Evolutionary conservation across 805 yeast species (phyloP).

Genomic region (Saturnispora besseyi): DNA sequence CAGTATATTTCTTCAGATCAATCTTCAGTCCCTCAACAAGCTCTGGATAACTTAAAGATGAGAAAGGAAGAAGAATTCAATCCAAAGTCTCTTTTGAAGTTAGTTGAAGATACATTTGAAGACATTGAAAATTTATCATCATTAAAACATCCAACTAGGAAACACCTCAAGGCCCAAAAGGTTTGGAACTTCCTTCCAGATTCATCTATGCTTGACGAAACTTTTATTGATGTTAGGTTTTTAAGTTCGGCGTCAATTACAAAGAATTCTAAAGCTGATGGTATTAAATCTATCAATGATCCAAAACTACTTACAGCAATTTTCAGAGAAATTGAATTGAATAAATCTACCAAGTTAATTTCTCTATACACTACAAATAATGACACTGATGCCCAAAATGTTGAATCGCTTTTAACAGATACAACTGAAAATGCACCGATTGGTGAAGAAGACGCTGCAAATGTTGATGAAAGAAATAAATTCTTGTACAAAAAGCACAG

Average conservation of each 20-base stretch:
- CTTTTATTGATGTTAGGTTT: constrained; percentile 56
- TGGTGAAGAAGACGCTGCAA: constrained; percentile 38
- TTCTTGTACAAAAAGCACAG: constrained; percentile 56
- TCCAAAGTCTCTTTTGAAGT: constrained; percentile 53
- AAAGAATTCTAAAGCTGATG: constrained; percentile 28
- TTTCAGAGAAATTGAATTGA: constrained; percentile 63
- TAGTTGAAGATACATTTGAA: constrained; percentile 75
- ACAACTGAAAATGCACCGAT: constrained; percentile 38
- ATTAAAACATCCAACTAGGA: constrained; percentile 67
- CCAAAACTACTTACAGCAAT: constrained; percentile 47
- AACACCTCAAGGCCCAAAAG: constrained; percentile 59
- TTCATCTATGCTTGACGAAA: constrained; percentile 80
- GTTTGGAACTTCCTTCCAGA: constrained; percentile 85
- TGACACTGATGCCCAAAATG: constrained; percentile 30
- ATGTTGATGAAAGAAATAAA: constrained; percentile 26
- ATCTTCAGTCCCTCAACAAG: constrained; percentile 18
- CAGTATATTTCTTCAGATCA: constrained; percentile 72
- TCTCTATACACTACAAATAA: constrained; percentile 50
- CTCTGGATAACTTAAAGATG: constrained; percentile 17
- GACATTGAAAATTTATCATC: constrained; percentile 32
- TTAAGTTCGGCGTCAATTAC: constrained; percentile 44
- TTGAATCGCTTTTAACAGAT: constrained; percentile 38
- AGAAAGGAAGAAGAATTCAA: constrained; percentile 35
- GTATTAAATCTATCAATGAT: constrained; percentile 25
- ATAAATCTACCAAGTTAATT: constrained; percentile 63